Evolutionary conservation across 2,329 filamentous ascomycete genomes (phyloP), one percentile per base, ranked within the genome.

Genomic region (Diaporthe helianthi): DNA sequence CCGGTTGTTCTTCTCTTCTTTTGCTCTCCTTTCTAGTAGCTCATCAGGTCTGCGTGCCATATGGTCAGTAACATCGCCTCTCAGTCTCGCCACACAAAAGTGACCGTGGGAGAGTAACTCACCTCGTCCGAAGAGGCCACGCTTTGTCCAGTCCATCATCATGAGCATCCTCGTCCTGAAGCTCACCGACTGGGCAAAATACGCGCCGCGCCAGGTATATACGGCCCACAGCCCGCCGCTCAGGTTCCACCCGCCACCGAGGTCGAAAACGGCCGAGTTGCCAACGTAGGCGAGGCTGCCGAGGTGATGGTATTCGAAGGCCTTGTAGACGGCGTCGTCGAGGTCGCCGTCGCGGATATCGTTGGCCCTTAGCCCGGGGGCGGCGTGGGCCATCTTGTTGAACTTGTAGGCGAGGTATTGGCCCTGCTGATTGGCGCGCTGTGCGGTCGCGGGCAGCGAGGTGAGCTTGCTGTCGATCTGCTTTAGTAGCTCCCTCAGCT

Each of bases 81-180:
- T 41, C n/a, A 24, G 15, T 1, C 15, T 9, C 4, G 29, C 36
- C 70, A 67, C 10, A 52, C n/a, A 38, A 52, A 22, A 44, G 29
- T 26, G n/a, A 24, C 6, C 8, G 31, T 67, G 29, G 22, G 17
- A 1, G 51, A 65, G 31, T 6, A 84, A 83, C 90, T 83, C 82
- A 98, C 95, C 96, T 90, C 96, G 87, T 74, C 96, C 96, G 83
- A 99, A 99, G 26, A 99, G 81, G 15, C 93, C 93, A 78, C 97
- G 87, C 88, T 98, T 99, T n/a, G 89, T 90, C 96, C 96, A 99
- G 79, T 99, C 96, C 96, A 99, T 98, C 22, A 94, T 94, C 80
- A 99, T 85, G 76, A 99, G 81, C 73, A 93, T 88, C 72, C 95
- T 88, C 31, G 96, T 99, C 74, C 96, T 85, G 70, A 98, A 86